Conservation (phyloP, 208 protist species). For the Trypanosoma mega region DNA sequence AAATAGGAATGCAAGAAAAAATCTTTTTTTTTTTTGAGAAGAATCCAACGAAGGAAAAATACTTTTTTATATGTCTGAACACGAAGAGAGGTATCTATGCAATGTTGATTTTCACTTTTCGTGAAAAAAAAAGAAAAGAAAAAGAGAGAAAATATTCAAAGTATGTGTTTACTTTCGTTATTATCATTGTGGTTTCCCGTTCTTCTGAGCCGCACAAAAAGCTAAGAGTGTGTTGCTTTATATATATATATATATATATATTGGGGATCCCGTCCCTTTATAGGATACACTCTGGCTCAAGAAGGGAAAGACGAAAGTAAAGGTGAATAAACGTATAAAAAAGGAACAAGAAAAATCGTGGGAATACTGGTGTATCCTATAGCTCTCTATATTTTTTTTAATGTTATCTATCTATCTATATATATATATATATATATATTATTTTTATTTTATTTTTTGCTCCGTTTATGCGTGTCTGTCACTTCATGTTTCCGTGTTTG, state of each 20-base stretch:
- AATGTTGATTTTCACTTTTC: no score
- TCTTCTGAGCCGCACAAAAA: neutral
- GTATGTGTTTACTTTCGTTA: neutral
- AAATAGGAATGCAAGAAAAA: neutral
- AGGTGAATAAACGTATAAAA: neutral
- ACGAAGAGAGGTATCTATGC: no score
- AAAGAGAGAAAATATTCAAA: neutral
- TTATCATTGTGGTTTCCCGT: neutral
- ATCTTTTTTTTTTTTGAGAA: no score
- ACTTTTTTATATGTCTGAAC: no score
- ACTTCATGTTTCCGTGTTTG: no score
- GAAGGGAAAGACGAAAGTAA: neutral
- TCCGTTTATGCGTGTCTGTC: no score
- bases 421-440: conserved; percentile 14
- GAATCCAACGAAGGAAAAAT: no score
- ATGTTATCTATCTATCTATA: neutral
- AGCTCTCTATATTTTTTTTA: neutral
- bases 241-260: no score
- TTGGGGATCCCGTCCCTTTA: no score
- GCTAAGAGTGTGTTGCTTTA: conserved; percentile 1
- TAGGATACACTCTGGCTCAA: no score
- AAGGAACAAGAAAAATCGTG: neutral
- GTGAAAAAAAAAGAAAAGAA: conserved; percentile 22
- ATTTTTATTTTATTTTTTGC: conserved; percentile 11
- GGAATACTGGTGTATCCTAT: neutral